A percentile compares a stretch with the other conserved stretches of the same genome.
These are phyloP conservation scores for Magnolia kwangsiensis DNA, from an alignment of 164 flowering plant genomes.

Conservation along the genomic window DNA sequence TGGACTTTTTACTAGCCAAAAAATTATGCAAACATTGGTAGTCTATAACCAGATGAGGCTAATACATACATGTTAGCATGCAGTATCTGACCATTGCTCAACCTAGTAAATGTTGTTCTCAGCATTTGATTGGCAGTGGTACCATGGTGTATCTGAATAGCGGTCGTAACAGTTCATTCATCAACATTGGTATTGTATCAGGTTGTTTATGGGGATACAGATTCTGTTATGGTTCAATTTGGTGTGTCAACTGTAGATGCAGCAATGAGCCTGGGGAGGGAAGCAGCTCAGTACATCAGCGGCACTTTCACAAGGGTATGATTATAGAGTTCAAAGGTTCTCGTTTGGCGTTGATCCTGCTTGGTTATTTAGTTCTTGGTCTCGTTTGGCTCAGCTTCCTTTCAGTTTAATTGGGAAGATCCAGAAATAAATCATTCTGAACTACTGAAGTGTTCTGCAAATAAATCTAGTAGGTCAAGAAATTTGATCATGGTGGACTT, in stretches of 20 bases:
- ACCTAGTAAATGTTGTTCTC: not conserved
- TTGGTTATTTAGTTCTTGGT: not conserved
- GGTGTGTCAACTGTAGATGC: conserved; percentile 79
- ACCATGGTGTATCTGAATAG: not conserved
- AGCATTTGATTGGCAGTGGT: not conserved
- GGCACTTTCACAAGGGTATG: conserved; percentile 76
- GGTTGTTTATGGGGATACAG: conserved; percentile 98
- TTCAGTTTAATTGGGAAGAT: not conserved
- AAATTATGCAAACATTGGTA: not conserved
- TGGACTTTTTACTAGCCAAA: not conserved
- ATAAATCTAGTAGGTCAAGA: not conserved
- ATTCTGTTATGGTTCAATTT: conserved; percentile 98
- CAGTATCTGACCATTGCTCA: not conserved
- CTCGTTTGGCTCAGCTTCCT: not conserved
- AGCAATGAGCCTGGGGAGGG: conserved; percentile 91
- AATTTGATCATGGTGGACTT: not conserved
- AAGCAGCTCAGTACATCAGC: conserved; percentile 92
- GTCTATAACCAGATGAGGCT: not conserved
- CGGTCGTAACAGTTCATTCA: not conserved
- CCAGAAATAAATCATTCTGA: no score
- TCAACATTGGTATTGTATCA: conserved; percentile 22
- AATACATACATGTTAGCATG: not conserved
- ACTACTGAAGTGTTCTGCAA: not conserved
- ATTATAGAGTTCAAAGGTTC: not conserved
- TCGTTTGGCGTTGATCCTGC: no score